Base-by-base conservation (phyloP, 495 filamentous ascomycete species). In the Penicillium roqueforti region DNA sequence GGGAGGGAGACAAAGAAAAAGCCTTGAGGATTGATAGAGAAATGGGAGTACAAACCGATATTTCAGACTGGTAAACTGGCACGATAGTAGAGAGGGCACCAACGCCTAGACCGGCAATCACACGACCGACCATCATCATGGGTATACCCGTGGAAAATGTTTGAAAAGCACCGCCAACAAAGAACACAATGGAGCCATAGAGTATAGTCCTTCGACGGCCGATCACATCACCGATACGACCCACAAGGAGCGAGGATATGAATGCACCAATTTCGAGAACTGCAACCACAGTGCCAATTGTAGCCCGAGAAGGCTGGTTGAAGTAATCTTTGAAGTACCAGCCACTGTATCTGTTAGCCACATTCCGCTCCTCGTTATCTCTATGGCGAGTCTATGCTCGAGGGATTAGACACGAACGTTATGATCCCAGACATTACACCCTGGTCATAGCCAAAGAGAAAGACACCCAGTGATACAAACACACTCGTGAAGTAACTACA, bases 381-480 rank as follows among this genome's bases (percentile, higher is more conserved):
- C 20, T 16, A 11, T 14, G 14, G 14, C 9, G 20, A 19, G 28
- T 34, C 7, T 25, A 25, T 14, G 9, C 38, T 47, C 28, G 47
- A 45, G 56, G 19, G 38, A 50, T 51, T 25, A 31, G 25, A 49
- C 31, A 79, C 88, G 60, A 79, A 96, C 91, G 88, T 97, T 73
- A 98, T 97, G 64, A 98, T 95, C 38, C 93, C 95, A 54, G 95
- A 97, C 93, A 97, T 97, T 42, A 98, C 93, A 55, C 93, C 93
- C 70, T 98, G 93, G 67, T 98, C 93, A 81, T 98, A 98, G 50
- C 93, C 95, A 69, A 98, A 98, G 23, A 98, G 77, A 61, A 98
- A 98, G 23, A 98, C 93, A 22, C 93, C 93, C 66, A 98, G 79
- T 45, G 95, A 97, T 58, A 98, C 93, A 73, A 98, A 97, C 14